Conservation (phyloP, 352 stramenopile species). For the Thalassiosira mediterranea region DNA sequence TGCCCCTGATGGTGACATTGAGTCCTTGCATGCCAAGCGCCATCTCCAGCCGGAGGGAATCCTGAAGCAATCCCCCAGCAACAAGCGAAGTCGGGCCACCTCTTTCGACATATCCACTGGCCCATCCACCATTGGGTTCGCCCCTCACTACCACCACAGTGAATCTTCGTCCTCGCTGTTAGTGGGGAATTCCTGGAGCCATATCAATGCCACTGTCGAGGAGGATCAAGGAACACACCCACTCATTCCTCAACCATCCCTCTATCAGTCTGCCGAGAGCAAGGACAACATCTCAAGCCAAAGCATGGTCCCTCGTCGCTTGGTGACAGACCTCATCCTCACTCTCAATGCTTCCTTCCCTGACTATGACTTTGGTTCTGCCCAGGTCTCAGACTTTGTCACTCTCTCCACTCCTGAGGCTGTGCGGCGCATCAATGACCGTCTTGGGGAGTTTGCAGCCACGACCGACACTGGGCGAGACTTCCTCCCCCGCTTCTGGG, state of each 20-base stretch:
- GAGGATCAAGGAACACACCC: conserved; percentile 34
- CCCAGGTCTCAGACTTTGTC: conserved; percentile 67
- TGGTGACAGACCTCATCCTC: conserved; percentile 79
- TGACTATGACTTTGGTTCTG: conserved; percentile 81
- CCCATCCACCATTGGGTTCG: conserved; percentile 17
- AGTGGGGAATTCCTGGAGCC: conserved; percentile 6
- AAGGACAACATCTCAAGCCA: conserved; percentile 60
- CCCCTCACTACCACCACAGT: background rate
- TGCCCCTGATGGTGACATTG: too few species aligned
- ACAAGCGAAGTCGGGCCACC: conserved; percentile 40
- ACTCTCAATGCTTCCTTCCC: conserved; percentile 81
- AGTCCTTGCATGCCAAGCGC: too few species aligned
- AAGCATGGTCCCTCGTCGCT: conserved; percentile 41
- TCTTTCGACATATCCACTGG: conserved; percentile 50
- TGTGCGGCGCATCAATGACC: conserved; percentile 64
- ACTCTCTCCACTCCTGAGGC: conserved; percentile 48
- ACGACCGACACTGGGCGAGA: conserved; percentile 31
- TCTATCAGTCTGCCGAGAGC: conserved; percentile 64
- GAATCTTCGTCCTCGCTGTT: conserved; percentile 8
- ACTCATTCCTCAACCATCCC: conserved; percentile 39
- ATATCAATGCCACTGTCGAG: conserved; percentile 8
- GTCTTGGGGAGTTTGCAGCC: conserved; percentile 50
- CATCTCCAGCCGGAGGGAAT: conserved; percentile 31
- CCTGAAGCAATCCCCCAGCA: conserved; percentile 27
- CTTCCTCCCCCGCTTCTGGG: conserved; percentile 70